A percentile compares a stretch with the other conserved stretches of the same genome.
Conservation (phyloP, 2,329 filamentous ascomycete genomes). For the Phyllosticta paracitricarpa region DNA sequence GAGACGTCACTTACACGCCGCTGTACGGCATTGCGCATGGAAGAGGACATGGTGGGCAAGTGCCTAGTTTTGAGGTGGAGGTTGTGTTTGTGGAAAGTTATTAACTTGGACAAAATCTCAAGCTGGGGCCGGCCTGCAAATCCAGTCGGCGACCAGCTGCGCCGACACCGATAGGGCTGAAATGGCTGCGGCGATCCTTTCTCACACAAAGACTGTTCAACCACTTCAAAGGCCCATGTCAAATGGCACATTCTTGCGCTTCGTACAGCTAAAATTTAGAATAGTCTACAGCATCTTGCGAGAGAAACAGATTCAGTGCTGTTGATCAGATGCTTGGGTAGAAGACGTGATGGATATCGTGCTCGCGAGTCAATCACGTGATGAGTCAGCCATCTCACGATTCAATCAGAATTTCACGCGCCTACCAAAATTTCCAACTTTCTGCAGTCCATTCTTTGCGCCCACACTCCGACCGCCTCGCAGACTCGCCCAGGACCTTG, state of each 20-base stretch:
- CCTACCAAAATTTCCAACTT: constrained; percentile 8
- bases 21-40: constrained; percentile 23
- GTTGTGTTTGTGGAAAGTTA: not conserved
- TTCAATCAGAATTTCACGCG: not conserved
- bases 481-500: not conserved
- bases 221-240: not conserved
- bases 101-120: not conserved
- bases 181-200: not conserved
- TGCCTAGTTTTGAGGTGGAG: not conserved
- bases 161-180: not conserved
- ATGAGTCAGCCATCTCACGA: not conserved
- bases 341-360: too few relatives aligned
- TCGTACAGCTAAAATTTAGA: too few relatives aligned
- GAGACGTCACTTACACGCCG: constrained; percentile 4
- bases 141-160: not conserved
- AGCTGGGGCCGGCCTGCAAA: not conserved
- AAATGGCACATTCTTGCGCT: not conserved
- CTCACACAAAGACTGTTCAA: not conserved
- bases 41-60: constrained; percentile 9
- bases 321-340: too few relatives aligned
- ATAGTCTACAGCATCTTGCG: too few relatives aligned
- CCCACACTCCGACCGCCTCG: not conserved
- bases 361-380: not conserved
- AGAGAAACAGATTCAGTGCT: too few relatives aligned
- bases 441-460: not conserved